Evolutionary conservation across 257 asterid genomes (phyloP), one percentile per base, ranked within the genome.

Genomic region (Asclepias syriaca): DNA sequence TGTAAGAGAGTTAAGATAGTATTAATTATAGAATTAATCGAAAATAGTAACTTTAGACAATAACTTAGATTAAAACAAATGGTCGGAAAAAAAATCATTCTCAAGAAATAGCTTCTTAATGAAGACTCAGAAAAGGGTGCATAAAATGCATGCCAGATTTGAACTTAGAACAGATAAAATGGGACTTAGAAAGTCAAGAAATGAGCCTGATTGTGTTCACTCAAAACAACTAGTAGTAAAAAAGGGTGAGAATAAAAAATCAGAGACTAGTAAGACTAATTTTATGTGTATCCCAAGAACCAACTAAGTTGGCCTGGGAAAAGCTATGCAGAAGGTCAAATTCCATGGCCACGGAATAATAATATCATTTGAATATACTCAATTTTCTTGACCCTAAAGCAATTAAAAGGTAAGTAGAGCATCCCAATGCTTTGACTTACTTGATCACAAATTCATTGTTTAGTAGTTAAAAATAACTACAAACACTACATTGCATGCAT

Each of bases 271-370:
- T 34, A 7, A 43, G 51, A 55, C 50, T 61, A 46, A 34, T 34
- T 37, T 34, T 51, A 13, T 76, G 76, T 68, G 73, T 18, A 58
- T 73, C 49, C 59, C 66, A 34, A 80, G 78, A 27, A 32, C 48
- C 8, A 68, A 51, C 39, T 22, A 50, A 56, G 75, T 72, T 73
- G 70, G 83, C 65, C 78, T 56, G 63, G 46, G 3, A 65, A 82
- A 79, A 70, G 85, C 59, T 59, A 74, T 66, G 75, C 74, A 74
- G 15, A 77, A 77, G 65, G 87, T 81, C 84, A 82, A 43, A 82
- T 65, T 27, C 71, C 27, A 78, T 75, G 84, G 73, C 79, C 80
- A 76, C 64, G 24, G 63, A 66, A 71, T 81, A 74, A 77, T 75
- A 60, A 81, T 77, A 67, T 21, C 83, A 77, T 74, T 81, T 77